These are phyloP conservation scores for Lepidopterella palustris DNA, from an alignment of 495 filamentous ascomycete species.

Conservation along the genomic window DNA sequence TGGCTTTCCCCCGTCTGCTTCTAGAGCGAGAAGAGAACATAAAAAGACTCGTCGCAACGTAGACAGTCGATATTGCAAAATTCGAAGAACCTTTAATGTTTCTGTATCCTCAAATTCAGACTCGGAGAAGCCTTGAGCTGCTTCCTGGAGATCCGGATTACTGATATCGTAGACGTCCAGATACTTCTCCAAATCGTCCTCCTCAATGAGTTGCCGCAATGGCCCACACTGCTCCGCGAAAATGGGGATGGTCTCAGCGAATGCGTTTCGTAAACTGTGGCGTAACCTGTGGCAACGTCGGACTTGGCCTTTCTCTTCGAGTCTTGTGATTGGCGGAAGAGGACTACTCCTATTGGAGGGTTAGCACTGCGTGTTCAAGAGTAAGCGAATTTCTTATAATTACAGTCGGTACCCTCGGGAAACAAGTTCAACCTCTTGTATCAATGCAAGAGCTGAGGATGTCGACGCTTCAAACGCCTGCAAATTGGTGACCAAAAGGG, in stretches of 20 bases:
- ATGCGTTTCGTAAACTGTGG: constrained; percentile 59
- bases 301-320: constrained; percentile 67
- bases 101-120: constrained; percentile 65
- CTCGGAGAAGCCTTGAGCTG: constrained; percentile 53
- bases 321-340: constrained; percentile 72
- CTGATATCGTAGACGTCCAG: constrained; percentile 89
- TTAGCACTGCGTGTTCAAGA: constrained; percentile 10
- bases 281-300: constrained; percentile 75
- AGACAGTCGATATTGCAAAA: constrained; percentile 70
- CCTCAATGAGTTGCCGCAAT: constrained; percentile 65
- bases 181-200: constrained; percentile 78
- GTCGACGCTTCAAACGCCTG: constrained; percentile 79
- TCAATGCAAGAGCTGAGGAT: constrained; percentile 72
- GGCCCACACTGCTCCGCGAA: constrained; percentile 60
- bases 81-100: constrained; percentile 71
- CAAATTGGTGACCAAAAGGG: constrained; percentile 62
- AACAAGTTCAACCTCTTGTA: constrained; percentile 95
- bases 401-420: constrained; percentile 90
- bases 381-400: too few relatives aligned
- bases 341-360: constrained; percentile 52
- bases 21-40: constrained; percentile 78
- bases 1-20: constrained; percentile 72
- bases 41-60: constrained; percentile 74
- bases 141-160: constrained; percentile 65
- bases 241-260: constrained; percentile 61